Base-by-base conservation (phyloP, 495 filamentous ascomycete species). In the Penicillium maclennaniae region DNA sequence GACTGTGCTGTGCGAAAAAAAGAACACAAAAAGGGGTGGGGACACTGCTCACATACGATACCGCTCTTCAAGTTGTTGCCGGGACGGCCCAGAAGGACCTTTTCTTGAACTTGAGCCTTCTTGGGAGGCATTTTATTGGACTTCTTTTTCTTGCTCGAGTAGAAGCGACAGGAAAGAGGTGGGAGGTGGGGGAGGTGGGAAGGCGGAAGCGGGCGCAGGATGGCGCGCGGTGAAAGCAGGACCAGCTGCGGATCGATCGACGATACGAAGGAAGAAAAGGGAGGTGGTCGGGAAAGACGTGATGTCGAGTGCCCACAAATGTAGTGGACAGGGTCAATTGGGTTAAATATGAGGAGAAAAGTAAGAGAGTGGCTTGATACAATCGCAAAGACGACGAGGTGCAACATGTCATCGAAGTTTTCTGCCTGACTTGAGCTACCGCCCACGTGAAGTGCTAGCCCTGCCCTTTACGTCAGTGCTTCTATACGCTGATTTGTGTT, bases 41-140 rank as follows among this genome's bases (percentile, higher is more conserved):
- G 71, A 62, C 67, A 49, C 50, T 69, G 73, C 77, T 76, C 76
- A 85, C 89, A 81, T 87, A 96, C 95, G 84, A 99, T 99, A 81
- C 95, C 95, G 77, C 89, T 95, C 84, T 97, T 99, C 75, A 99
- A 77, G 78, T 85, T 97, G 80, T 99, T 99, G 62, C 95, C 95
- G 51, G 95, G 95, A 66, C 95, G 83, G 67, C 95, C 95, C 68
- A 99, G 80, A 52, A 75, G 75, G 61, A 82, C 67, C 70, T 82
- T 80, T 60, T 82, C 77, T 69, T 79, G 75, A 45, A 78, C 73
- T 58, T 62, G 68, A 39, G 75, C 70, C 62, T 81, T 81, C 70
- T 81, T 80, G 59, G 78, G 78, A 58, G 74, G 69, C 78, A 81
- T 80, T 69, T 70, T 79, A 55, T 70, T 73, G 52, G 64, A 67